Evolutionary conservation across 169 alveolate genomes (phyloP).

Genomic region (Theileria equi): DNA sequence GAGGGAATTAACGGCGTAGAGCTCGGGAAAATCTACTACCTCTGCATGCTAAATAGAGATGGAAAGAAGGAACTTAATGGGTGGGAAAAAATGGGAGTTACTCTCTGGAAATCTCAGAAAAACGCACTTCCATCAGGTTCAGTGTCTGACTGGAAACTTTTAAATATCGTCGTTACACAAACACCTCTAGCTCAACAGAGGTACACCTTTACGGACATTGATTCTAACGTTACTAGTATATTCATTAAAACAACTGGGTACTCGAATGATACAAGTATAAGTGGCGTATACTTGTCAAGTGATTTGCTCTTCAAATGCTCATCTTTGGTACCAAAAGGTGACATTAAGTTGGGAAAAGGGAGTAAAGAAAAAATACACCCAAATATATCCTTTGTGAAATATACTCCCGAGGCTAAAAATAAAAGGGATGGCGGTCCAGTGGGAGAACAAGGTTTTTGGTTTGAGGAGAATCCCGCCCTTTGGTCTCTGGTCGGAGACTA

Average conservation of each 20-base stretch:
- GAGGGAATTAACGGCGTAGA: constrained; percentile 8
- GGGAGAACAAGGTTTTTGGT: constrained; percentile 32
- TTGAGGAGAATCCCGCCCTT: background rate
- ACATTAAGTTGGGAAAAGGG: background rate
- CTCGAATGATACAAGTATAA: background rate
- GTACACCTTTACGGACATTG: background rate
- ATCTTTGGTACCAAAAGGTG: background rate
- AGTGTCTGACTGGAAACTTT: constrained; percentile 23
- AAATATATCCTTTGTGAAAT: background rate
- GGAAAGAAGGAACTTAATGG: background rate
- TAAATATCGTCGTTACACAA: constrained; percentile 28
- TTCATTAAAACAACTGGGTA: constrained; percentile 11
- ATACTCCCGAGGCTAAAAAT: background rate
- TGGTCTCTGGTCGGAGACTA: constrained; percentile 8
- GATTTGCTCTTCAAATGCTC: constrained; percentile 26
- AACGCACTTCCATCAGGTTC: too few species aligned
- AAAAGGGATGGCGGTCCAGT: background rate
- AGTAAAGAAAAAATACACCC: background rate
- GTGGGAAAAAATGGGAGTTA: background rate
- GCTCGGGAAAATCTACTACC: constrained; percentile 20
- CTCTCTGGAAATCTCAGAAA: background rate
- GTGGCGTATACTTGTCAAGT: constrained; percentile 25
- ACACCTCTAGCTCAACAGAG: background rate
- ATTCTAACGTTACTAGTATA: background rate
- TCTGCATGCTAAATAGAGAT: constrained; percentile 15